Percentiles rank a stretch among this genome's conserved stretches.
phyloP scores from a whole-genome alignment of 441 rosid species.

The Gossypium trilobum region DNA sequence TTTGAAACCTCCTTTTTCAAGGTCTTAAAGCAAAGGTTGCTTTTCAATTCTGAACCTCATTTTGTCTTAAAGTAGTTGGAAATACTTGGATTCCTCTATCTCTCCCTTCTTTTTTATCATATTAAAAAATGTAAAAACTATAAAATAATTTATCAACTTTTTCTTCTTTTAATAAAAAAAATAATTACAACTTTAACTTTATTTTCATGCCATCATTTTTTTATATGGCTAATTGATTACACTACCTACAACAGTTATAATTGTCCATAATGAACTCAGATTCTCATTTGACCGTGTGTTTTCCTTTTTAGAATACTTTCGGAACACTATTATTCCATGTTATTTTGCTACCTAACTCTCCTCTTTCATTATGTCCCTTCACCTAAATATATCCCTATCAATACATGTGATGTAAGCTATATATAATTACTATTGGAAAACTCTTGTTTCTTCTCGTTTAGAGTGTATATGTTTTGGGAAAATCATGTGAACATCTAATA shows the following conservation, averaged over 20 bases:
- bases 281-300: conserved; percentile 10
- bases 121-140: neutral
- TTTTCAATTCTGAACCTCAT: conserved; percentile 54
- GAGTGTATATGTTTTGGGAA: neutral
- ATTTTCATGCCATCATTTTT: too few relatives aligned
- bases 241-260: too few relatives aligned
- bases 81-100: conserved; percentile 42
- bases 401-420: neutral
- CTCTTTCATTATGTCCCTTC: conserved; percentile 10
- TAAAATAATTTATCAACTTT: conserved; percentile 7
- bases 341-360: conserved; percentile 20
- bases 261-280: conserved; percentile 8
- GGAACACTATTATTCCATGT: conserved; percentile 6
- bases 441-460: neutral
- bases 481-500: neutral
- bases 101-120: conserved; percentile 2
- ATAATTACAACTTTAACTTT: neutral
- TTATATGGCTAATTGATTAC: too few relatives aligned
- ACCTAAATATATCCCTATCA: neutral
- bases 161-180: neutral
- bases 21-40: conserved; percentile 55
- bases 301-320: conserved; percentile 19
- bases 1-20: conserved; percentile 49
- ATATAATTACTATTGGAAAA: neutral
- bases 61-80: conserved; percentile 67